phyloP scores from a whole-genome alignment of 2,329 filamentous ascomycete genomes.

The Xylaria sp. region DNA sequence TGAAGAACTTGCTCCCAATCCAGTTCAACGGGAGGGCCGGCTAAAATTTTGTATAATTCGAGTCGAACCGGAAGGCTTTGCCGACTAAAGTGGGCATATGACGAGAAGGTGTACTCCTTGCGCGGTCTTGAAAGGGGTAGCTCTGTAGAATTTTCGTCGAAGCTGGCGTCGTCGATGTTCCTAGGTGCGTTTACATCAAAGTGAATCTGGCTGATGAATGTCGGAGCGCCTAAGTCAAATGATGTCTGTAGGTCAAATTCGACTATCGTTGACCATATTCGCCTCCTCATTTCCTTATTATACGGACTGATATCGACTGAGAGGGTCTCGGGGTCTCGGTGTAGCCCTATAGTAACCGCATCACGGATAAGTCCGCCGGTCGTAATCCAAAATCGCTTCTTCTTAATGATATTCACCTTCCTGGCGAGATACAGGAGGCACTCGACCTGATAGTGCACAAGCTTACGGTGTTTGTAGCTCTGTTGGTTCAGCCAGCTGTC shows the following conservation, averaged over 20 bases:
- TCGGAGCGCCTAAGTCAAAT: slow-evolving; percentile 70
- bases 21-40: slow-evolving; percentile 64
- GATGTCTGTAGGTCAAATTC: slow-evolving; percentile 72
- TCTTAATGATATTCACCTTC: slow-evolving; percentile 71
- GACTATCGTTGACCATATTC: slow-evolving; percentile 70
- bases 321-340: slow-evolving; percentile 68
- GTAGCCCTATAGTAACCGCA: slow-evolving; percentile 68
- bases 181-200: slow-evolving; percentile 66
- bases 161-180: slow-evolving; percentile 69
- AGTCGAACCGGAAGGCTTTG: slow-evolving; percentile 67
- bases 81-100: slow-evolving; percentile 68
- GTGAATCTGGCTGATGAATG: slow-evolving; percentile 66
- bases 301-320: slow-evolving; percentile 66
- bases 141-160: slow-evolving; percentile 63
- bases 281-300: slow-evolving; percentile 70
- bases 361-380: slow-evolving; percentile 67
- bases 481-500: slow-evolving; percentile 66
- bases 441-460: slow-evolving; percentile 70
- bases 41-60: slow-evolving; percentile 67
- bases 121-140: slow-evolving; percentile 63
- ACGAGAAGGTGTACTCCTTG: slow-evolving; percentile 67
- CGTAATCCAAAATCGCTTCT: slow-evolving; percentile 72
- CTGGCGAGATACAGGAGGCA: slow-evolving; percentile 71
- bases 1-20: slow-evolving; percentile 72
- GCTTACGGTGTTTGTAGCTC: slow-evolving; percentile 69